Percentiles rank a stretch among this genome's conserved stretches.
Evolutionary conservation across 2,329 filamentous ascomycete genomes (phyloP).

Genomic region (Exophiala spinifera): DNA sequence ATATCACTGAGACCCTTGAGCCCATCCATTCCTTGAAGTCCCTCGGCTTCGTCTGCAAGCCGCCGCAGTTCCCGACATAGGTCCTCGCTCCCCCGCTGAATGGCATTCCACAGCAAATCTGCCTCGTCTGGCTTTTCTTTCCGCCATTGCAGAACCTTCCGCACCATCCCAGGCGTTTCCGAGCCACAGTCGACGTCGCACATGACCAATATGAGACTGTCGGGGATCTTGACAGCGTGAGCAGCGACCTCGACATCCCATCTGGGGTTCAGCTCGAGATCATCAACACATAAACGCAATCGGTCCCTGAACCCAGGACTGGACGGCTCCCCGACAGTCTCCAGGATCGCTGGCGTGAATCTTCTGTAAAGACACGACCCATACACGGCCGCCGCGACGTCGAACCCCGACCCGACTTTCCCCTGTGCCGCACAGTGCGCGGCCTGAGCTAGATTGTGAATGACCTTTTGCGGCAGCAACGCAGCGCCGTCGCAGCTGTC

Average conservation of each 20-base stretch:
- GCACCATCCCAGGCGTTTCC: slow-evolving; percentile 93
- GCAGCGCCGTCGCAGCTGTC: background rate
- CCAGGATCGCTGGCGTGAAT: slow-evolving; percentile 79
- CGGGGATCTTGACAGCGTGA: slow-evolving; percentile 66
- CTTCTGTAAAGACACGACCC: slow-evolving; percentile 86
- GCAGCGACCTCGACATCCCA: slow-evolving; percentile 82
- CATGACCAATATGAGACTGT: slow-evolving; percentile 76
- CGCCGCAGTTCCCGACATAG: slow-evolving; percentile 63
- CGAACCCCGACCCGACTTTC: slow-evolving; percentile 93
- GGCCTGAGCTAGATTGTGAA: slow-evolving; percentile 89
- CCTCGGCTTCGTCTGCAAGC: slow-evolving; percentile 44
- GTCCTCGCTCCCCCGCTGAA: slow-evolving; percentile 72
- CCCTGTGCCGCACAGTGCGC: slow-evolving; percentile 95
- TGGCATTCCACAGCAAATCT: slow-evolving; percentile 66
- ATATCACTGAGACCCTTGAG: slow-evolving; percentile 51
- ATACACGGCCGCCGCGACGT: slow-evolving; percentile 88
- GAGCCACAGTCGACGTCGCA: slow-evolving; percentile 95
- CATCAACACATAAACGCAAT: slow-evolving; percentile 65
- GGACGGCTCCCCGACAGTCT: slow-evolving; percentile 64
- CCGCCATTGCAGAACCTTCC: slow-evolving; percentile 81
- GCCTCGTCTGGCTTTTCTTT: slow-evolving; percentile 62
- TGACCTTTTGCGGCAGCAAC: slow-evolving; percentile 36
- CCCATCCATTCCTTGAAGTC: slow-evolving; percentile 49
- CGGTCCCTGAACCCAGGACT: slow-evolving; percentile 63
- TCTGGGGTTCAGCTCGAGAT: slow-evolving; percentile 43